Evolutionary conservation across 108 stramenopile genomes (phyloP).

Genomic region (Nitzschia palea): DNA sequence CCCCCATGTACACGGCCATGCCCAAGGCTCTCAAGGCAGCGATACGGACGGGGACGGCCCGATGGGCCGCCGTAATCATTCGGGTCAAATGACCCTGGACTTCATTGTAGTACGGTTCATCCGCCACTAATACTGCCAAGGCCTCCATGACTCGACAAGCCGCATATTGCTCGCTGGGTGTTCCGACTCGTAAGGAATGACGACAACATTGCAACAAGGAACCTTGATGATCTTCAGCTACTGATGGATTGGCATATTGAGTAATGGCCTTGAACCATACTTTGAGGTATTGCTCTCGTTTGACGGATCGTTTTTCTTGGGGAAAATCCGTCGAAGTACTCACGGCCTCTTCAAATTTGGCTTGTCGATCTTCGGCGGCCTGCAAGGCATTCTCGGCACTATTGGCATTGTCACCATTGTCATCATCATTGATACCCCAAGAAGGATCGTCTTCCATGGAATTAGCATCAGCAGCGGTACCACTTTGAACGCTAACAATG

Average conservation of each 20-base stretch:
- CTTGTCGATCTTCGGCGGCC: conserved; percentile 29
- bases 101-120: conserved; percentile 53
- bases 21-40: conserved; percentile 74
- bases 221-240: conserved; percentile 21
- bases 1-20: conserved; percentile 68
- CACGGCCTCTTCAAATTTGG: conserved; percentile 26
- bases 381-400: conserved; percentile 3
- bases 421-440: conserved; percentile 45
- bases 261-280: conserved; percentile 64
- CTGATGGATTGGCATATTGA: conserved; percentile 46
- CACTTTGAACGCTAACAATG: conserved; percentile 31
- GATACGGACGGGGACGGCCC: conserved; percentile 60
- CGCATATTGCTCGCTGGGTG: conserved; percentile 82
- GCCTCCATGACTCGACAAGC: conserved; percentile 82
- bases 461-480: neutral
- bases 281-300: conserved; percentile 55
- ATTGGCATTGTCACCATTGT: neutral
- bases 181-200: conserved; percentile 37
- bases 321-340: conserved; percentile 34
- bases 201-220: conserved; percentile 24
- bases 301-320: conserved; percentile 61
- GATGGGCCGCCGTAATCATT: conserved; percentile 54
- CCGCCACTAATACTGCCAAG: conserved; percentile 60
- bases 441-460: conserved; percentile 4
- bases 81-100: conserved; percentile 48